Evolutionary conservation across 768 basidiomycete species (phyloP).

Genomic region (Rhodotorula kratochvilovae): DNA sequence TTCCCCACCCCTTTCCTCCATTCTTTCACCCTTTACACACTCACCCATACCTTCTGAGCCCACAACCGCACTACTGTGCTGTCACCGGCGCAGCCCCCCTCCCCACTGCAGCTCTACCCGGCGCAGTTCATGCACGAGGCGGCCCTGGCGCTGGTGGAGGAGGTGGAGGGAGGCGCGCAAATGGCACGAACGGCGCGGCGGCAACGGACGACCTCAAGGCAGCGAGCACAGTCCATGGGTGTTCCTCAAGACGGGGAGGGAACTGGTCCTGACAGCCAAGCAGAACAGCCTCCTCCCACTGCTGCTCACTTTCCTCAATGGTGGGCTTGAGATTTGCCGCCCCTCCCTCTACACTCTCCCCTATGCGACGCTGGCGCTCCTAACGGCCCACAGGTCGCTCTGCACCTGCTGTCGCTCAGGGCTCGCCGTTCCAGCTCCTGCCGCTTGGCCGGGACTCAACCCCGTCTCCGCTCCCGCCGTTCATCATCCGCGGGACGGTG

Average conservation of each 20-base stretch:
- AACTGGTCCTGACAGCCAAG: conserved; percentile 74
- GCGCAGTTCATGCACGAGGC: conserved; percentile 16
- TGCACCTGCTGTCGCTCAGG: conserved; percentile 28
- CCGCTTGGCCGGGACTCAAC: neutral
- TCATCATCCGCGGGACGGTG: neutral
- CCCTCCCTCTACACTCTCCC: no score
- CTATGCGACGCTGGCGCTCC: no score
- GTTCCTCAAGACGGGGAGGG: conserved; percentile 68
- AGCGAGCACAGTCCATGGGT: neutral
- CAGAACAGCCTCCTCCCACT: conserved; percentile 79
- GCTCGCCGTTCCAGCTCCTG: conserved; percentile 35
- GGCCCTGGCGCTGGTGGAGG: conserved; percentile 4
- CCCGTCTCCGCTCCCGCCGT: neutral
- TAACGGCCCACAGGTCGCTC: conserved; percentile 22
- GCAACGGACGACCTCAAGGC: conserved; percentile 18
- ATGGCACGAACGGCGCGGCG: neutral
- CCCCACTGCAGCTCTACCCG: conserved; percentile 38
- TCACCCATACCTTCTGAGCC: no score
- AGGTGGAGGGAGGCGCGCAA: conserved; percentile 9
- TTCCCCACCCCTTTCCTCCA: no score
- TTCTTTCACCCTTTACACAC: no score
- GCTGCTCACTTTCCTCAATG: conserved; percentile 32
- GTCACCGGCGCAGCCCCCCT: no score
- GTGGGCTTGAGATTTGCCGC: conserved; percentile 22
- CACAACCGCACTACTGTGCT: no score